Percentiles rank a stretch among this genome's conserved stretches.
Conservation (phyloP, 495 filamentous ascomycete genomes). For the Hyaloscypha variabilis region DNA sequence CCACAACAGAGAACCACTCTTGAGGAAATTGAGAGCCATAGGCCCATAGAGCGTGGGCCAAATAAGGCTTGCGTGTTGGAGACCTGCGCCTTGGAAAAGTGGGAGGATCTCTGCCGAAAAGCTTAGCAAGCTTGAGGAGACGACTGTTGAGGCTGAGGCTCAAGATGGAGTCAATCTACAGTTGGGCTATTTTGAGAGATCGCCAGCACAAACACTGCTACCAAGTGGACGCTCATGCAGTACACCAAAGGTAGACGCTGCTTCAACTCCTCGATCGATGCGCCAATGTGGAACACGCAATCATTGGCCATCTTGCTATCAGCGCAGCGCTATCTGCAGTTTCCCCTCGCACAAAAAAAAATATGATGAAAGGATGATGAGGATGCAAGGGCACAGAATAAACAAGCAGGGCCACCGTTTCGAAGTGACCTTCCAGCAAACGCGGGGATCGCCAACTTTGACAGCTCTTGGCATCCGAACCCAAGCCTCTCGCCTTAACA, state of each 20-base stretch:
- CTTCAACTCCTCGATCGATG: not conserved
- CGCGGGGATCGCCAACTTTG: not conserved
- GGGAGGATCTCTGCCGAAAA: not conserved
- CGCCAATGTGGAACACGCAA: not conserved
- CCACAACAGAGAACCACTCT: not conserved
- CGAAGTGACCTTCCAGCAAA: not conserved
- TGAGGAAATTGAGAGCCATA: not conserved
- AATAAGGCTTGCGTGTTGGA: not conserved
- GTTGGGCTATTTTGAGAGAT: not conserved
- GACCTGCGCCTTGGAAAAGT: not conserved
- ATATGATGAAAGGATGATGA: not conserved
- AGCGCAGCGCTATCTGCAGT: not conserved
- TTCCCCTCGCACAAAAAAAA: not conserved
- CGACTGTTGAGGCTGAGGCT: not conserved
- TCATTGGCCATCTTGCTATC: not conserved
- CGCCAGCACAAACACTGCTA: not conserved
- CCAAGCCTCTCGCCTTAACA: not conserved
- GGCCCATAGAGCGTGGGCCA: not conserved
- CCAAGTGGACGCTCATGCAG: not conserved
- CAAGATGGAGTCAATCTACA: not conserved
- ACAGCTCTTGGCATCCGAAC: not conserved
- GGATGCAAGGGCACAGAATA: not conserved
- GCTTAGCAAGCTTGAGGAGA: not conserved
- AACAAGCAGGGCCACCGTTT: not conserved
- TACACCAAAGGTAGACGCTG: not conserved